Evolutionary conservation across 441 rosid genomes (phyloP), one percentile per base, ranked within the genome.

Genomic region (Heliophila coronopifolia): DNA sequence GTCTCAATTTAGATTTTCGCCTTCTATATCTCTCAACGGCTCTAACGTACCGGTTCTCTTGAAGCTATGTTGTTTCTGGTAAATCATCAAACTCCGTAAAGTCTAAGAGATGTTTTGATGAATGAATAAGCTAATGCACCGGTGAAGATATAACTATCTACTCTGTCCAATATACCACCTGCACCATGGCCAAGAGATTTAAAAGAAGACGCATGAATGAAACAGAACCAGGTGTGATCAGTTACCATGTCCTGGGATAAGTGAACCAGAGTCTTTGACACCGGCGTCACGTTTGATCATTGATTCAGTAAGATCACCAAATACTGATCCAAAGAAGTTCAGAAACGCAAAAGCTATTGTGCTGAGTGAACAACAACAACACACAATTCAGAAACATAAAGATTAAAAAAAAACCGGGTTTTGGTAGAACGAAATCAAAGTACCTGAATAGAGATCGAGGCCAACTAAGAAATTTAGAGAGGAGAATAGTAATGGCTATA

Each of bases 271-370:
- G 69, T 86, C 94, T 72, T 91, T 91, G 53, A 91, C 96, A 13
- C 98, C 98, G 0, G 98, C 98, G 61, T 91, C 98, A 18, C 96
- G 92, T 66, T 91, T 91, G 79, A 91, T 91, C 92, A 86, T 79
- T 14, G 96, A 86, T 58, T 86, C 98, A 7, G 82, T 86, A 48
- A 86, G 93, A 73, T 91, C 98, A 70, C 98, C 98, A 58, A 86
- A 91, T 26, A 91, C 66, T 39, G 96, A 86, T 26, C 98, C 98
- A 51, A 86, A 67, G 79, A 91, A 91, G 71, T 73, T 86, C 58
- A 91, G 73, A 60, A 86, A 50, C 54, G 93, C 98, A 53, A 91
- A 77, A 26, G 81, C 80, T 51, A 81, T 63, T n/a, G 98, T 78
- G 74, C 98, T 91, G 83, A 26, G 32, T 30, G 13, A 7, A 37